These are phyloP conservation scores for Aspergillus tanneri DNA, from an alignment of 2,329 filamentous ascomycete genomes.

Conservation along the genomic window DNA sequence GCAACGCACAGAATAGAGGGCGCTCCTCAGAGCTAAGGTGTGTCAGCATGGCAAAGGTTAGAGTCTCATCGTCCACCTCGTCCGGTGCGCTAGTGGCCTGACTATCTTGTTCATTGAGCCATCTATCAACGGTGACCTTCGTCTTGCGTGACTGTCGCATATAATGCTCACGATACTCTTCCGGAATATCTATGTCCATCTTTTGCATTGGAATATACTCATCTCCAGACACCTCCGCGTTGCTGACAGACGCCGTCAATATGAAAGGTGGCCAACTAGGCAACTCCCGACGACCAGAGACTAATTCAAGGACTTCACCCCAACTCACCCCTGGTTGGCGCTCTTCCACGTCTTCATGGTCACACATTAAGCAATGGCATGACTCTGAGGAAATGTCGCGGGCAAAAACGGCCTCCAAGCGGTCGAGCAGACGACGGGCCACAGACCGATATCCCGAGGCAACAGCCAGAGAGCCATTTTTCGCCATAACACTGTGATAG, in stretches of 20 bases:
- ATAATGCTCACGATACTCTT: slow-evolving; percentile 90
- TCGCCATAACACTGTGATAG: slow-evolving; percentile 76
- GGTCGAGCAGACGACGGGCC: slow-evolving; percentile 83
- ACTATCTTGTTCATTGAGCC: slow-evolving; percentile 79
- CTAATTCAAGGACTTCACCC: slow-evolving; percentile 92
- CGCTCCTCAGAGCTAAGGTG: slow-evolving; percentile 74
- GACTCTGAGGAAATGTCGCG: slow-evolving; percentile 82
- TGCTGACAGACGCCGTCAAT: slow-evolving; percentile 58
- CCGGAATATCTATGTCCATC: slow-evolving; percentile 89
- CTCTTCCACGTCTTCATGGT: slow-evolving; percentile 59
- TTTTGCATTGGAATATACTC: slow-evolving; percentile 65
- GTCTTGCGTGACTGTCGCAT: slow-evolving; percentile 90
- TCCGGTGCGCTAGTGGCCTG: slow-evolving; percentile 72
- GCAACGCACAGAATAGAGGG: slow-evolving; percentile 76
- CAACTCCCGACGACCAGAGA: slow-evolving; percentile 82
- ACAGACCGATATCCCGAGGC: slow-evolving; percentile 94
- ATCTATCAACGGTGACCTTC: slow-evolving; percentile 83
- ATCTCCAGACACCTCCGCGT: slow-evolving; percentile 56
- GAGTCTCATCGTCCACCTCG: slow-evolving; percentile 89
- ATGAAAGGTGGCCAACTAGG: slow-evolving; percentile 88
- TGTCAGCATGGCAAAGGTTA: slow-evolving; percentile 90
- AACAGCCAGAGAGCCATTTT: slow-evolving; percentile 86
- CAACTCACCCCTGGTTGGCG: slow-evolving; percentile 71
- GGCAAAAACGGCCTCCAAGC: slow-evolving; percentile 90
- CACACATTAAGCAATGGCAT: slow-evolving; percentile 85